Evolutionary conservation across 306 rosid genomes (phyloP), one percentile per base, ranked within the genome.

Genomic region (Malus sylvestris): DNA sequence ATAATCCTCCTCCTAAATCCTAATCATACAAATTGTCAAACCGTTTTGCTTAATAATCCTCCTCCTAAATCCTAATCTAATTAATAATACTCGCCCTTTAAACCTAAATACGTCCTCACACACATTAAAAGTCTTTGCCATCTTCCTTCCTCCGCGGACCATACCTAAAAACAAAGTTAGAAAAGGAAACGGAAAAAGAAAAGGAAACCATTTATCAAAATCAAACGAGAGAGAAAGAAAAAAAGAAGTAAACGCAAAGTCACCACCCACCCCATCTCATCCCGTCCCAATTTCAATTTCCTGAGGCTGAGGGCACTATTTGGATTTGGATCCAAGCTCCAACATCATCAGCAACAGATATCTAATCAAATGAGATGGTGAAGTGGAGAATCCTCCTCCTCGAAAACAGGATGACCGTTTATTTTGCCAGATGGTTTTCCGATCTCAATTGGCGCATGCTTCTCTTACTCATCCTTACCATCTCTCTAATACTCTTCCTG

Each of bases 371-470:
- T 33, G 53, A 74, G 40, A 13, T 20, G 6, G 9, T 4, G 51
- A 19, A 73, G 73, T 64, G 8, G 76, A 79, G 68, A 84, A 27
- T 29, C 68, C 15, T 18, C n/a, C 71, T 35, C 79, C 83, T 14
- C 57, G 40, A 66, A 82, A 79, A 14, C 20, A 10, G 22, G 23
- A 61, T 75, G 8, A 32, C 74, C 19, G 69, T 74, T 82, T 70
- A 80, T 18, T 57, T 85, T 51, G 32, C 70, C 10, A 81, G 79
- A 79, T 12, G 83, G 83, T 23, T 85, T 71, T 81, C 75, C 8
- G 80, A 79, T 78, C 51, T 76, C n/a, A 81, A 88, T 83, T 82
- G 87, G 82, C 97, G 98, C 1, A 58, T 82, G 10, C 65, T 89
- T 20, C 32, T 86, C 42, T 20, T 92, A 1, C 44, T 92, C 14